These are phyloP conservation scores for Pseudozyma pruni DNA, from an alignment of 1,284 basidiomycete genomes.

Conservation along the genomic window DNA sequence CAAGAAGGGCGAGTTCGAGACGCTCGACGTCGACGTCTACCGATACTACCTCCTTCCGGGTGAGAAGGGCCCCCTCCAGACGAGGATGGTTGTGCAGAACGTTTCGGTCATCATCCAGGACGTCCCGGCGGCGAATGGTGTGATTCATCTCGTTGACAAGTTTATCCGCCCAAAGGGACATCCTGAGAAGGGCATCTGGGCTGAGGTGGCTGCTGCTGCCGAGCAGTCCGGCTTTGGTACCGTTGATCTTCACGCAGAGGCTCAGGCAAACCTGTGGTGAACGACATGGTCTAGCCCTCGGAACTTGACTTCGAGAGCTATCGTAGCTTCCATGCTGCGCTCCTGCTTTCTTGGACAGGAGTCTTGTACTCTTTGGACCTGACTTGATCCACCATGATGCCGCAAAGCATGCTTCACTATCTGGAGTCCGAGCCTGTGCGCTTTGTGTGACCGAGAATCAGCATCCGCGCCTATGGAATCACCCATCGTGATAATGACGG, in stretches of 20 bases:
- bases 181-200: constrained; percentile 47
- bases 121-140: constrained; percentile 75
- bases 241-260: constrained; percentile 37
- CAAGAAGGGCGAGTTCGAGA: constrained; percentile 45
- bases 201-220: constrained; percentile 29
- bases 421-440: too few species aligned
- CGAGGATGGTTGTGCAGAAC: constrained; percentile 73
- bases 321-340: too few species aligned
- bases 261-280: constrained; percentile 25
- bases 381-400: too few species aligned
- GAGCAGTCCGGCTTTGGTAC: constrained; percentile 38
- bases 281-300: too few species aligned
- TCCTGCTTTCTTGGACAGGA: too few species aligned
- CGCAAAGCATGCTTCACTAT: too few species aligned
- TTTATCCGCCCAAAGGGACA: constrained; percentile 50
- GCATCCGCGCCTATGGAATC: too few species aligned
- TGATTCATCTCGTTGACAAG: constrained; percentile 73
- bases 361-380: too few species aligned
- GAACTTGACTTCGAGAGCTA: too few species aligned
- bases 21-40: constrained; percentile 53
- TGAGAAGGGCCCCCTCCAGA: constrained; percentile 70
- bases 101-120: constrained; percentile 72
- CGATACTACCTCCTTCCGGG: constrained; percentile 54
- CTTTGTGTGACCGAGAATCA: too few species aligned
- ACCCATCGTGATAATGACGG: too few species aligned